Conservation (phyloP, 1,284 basidiomycete species). For the Sporisorium sorghi region DNA sequence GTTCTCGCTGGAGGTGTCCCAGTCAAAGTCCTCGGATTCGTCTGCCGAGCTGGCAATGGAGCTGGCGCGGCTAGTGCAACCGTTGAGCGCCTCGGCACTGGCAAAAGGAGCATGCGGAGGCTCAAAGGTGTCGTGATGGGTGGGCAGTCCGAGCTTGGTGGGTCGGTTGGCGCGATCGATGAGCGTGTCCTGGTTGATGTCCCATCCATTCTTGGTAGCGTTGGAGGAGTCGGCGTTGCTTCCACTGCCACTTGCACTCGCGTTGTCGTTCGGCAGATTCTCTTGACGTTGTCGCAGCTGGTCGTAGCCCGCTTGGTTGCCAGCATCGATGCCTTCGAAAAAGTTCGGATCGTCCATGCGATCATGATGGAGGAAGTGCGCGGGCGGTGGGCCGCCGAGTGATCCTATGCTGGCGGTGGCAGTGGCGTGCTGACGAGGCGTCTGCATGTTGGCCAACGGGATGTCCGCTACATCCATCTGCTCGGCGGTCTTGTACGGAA, state of each 20-base stretch:
- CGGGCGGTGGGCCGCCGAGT: slow-evolving; percentile 30
- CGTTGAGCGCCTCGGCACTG: slow-evolving; percentile 18
- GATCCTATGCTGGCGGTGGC: slow-evolving; percentile 18
- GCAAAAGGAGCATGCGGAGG: slow-evolving; percentile 49
- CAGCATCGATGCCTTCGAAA: slow-evolving; percentile 47
- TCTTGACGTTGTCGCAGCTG: slow-evolving; percentile 5
- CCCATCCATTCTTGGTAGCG: slow-evolving; percentile 36
- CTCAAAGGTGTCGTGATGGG: slow-evolving; percentile 27
- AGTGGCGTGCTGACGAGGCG: slow-evolving; percentile 29
- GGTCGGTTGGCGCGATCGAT: slow-evolving; percentile 37
- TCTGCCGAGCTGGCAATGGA: slow-evolving; percentile 56
- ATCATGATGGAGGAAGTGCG: slow-evolving; percentile 53
- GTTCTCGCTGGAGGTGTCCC: slow-evolving; percentile 57
- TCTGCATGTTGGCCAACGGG: slow-evolving; percentile 38
- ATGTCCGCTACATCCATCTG: slow-evolving; percentile 49
- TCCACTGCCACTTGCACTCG: slow-evolving; percentile 36
- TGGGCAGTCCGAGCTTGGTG: slow-evolving; percentile 33
- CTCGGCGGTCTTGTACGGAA: slow-evolving; percentile 43
- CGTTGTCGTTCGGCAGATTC: slow-evolving; percentile 7
- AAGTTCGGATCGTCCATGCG: slow-evolving; percentile 45
- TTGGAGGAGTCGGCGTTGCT: slow-evolving; percentile 34
- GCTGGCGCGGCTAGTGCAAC: slow-evolving; percentile 32
- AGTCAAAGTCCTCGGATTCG: slow-evolving; percentile 66
- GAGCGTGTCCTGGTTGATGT: slow-evolving; percentile 36
- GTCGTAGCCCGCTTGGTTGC: slow-evolving; percentile 33